These are phyloP conservation scores for Trichoderma koningiopsis DNA, from an alignment of 2,329 filamentous ascomycete genomes.

Conservation along the genomic window DNA sequence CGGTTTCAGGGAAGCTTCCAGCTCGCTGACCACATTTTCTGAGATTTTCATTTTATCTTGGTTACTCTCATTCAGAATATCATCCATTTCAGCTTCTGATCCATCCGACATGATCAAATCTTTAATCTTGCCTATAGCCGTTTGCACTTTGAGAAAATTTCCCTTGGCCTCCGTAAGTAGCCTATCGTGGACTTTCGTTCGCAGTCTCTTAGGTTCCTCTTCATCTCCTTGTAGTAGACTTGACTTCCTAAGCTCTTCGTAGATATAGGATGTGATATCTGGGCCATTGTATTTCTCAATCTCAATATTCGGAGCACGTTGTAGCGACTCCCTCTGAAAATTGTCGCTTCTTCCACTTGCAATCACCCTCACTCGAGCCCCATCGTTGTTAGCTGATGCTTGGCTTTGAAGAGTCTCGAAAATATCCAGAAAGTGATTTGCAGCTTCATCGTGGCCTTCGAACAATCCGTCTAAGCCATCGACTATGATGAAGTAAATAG, in stretches of 20 bases:
- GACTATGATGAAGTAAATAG: not conserved
- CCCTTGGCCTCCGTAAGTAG: not conserved
- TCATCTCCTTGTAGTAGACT: slow-evolving; percentile 2
- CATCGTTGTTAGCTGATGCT: not conserved
- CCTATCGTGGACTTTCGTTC: slow-evolving; percentile 1
- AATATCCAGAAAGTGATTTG: not conserved
- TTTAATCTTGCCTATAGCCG: slow-evolving; percentile 10
- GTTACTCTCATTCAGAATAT: not conserved
- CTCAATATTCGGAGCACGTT: not conserved
- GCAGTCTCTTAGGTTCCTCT: not conserved
- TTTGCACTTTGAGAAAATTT: slow-evolving; percentile 9
- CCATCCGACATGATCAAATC: slow-evolving; percentile 10
- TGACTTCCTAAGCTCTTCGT: slow-evolving; percentile 6
- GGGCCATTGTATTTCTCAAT: not conserved
- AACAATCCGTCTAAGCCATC: not conserved
- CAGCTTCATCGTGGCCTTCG: not conserved
- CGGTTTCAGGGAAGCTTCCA: not conserved
- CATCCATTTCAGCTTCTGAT: slow-evolving; percentile 2
- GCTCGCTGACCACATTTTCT: not conserved
- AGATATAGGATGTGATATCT: not conserved
- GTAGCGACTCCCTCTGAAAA: not conserved
- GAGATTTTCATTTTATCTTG: not conserved
- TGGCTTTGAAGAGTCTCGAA: not conserved
- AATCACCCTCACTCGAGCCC: not conserved
- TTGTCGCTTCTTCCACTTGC: not conserved